Percentiles rank a stretch among this genome's conserved stretches.
These are phyloP conservation scores for Nakazawaea pomicola DNA, from an alignment of 805 yeast genomes.

Conservation along the genomic window DNA sequence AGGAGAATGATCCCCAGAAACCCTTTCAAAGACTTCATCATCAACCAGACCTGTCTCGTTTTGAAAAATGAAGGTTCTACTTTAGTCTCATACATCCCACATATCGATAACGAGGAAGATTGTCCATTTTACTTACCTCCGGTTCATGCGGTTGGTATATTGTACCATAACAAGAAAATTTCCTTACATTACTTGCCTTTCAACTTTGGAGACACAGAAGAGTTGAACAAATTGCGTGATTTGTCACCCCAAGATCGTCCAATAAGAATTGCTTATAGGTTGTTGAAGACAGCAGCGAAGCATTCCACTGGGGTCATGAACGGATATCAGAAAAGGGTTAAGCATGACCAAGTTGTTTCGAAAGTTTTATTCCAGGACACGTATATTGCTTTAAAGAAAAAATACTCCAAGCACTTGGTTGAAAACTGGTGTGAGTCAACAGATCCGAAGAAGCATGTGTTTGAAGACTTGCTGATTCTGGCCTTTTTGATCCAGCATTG, in stretches of 20 bases:
- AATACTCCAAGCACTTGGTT: conserved; percentile 69
- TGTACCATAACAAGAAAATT: conserved; percentile 38
- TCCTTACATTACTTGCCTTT: conserved; percentile 79
- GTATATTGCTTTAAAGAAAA: conserved; percentile 75
- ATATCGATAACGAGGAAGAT: conserved; percentile 50
- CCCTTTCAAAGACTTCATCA: conserved; percentile 75
- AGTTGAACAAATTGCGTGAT: conserved; percentile 21
- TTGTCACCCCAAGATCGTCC: conserved; percentile 53
- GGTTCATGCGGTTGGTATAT: conserved; percentile 71
- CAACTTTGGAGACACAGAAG: conserved; percentile 21
- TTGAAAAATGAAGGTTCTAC: conserved; percentile 36
- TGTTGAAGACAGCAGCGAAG: conserved; percentile 73
- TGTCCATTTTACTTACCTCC: conserved; percentile 90
- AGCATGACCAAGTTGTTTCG: conserved; percentile 82
- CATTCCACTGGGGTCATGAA: conserved; percentile 80
- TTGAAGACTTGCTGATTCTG: conserved; percentile 94
- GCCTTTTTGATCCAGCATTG: conserved; percentile 89
- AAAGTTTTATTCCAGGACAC: conserved; percentile 79
- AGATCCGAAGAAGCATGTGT: conserved; percentile 92
- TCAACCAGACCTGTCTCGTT: conserved; percentile 78
- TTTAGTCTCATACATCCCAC: conserved; percentile 75
- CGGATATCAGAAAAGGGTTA: conserved; percentile 85
- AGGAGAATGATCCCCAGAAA: conserved; percentile 89
- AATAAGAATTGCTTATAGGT: conserved; percentile 74
- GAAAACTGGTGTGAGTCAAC: conserved; percentile 90